Evolutionary conservation across 352 stramenopile genomes (phyloP).

Genomic region (Globisporangium cylindrosporum): DNA sequence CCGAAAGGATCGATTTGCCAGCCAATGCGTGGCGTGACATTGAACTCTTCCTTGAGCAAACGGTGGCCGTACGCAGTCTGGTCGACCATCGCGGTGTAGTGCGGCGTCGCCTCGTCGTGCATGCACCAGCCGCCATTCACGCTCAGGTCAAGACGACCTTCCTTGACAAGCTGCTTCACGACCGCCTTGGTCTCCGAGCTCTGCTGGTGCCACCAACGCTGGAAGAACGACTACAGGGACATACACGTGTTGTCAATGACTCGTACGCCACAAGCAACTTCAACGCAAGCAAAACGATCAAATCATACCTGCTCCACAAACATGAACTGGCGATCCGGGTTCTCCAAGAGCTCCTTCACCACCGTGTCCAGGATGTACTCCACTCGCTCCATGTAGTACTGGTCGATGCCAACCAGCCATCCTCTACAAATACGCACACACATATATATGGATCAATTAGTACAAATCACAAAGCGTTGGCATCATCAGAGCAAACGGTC

Average conservation of each 20-base stretch:
- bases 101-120: slow-evolving; percentile 96
- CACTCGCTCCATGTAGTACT: slow-evolving; percentile 95
- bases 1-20: slow-evolving; percentile 99
- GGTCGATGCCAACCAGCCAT: slow-evolving; percentile 96
- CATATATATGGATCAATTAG: not conserved
- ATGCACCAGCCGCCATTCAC: slow-evolving; percentile 98
- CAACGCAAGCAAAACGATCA: not conserved
- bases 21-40: slow-evolving; percentile 91
- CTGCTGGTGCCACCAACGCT: slow-evolving; percentile 95
- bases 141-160: slow-evolving; percentile 90
- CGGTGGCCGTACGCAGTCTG: slow-evolving; percentile 96
- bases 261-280: not conserved
- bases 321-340: slow-evolving; percentile 93
- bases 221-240: slow-evolving; percentile 87
- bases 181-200: slow-evolving; percentile 56
- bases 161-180: slow-evolving; percentile 87
- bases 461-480: not conserved
- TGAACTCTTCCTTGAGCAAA: slow-evolving; percentile 94
- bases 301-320: slow-evolving; percentile 86
- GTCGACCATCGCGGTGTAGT: slow-evolving; percentile 98
- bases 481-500: not conserved
- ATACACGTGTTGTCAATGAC: not conserved
- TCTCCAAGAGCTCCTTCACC: slow-evolving; percentile 80
- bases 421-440: slow-evolving; percentile 29
- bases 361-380: slow-evolving; percentile 95